Conservation (phyloP, 1,284 basidiomycete species). For the Golubevia pallescens region DNA sequence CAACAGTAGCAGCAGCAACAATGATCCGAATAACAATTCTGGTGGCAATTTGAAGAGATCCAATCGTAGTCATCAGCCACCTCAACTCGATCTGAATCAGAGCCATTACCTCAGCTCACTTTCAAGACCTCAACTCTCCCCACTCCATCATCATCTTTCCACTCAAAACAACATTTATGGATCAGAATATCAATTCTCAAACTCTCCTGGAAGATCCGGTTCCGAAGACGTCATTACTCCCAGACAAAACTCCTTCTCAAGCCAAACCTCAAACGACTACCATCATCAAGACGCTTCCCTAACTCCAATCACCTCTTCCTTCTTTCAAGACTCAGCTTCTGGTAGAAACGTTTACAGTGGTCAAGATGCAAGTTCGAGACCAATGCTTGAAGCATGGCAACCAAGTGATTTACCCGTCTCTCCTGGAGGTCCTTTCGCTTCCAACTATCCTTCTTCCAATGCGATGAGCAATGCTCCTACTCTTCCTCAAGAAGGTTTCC, state of each 20-base stretch:
- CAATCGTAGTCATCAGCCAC: too few species aligned
- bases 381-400: neutral
- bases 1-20: too few species aligned
- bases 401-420: neutral
- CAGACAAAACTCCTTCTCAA: neutral
- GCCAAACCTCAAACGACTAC: neutral
- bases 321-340: neutral
- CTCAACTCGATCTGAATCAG: too few species aligned
- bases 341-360: neutral
- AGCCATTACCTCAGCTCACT: too few species aligned
- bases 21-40: too few species aligned
- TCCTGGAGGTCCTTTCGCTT: neutral
- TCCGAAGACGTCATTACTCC: too few species aligned
- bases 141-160: too few species aligned
- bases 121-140: too few species aligned
- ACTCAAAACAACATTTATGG: too few species aligned
- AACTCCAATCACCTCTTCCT: neutral
- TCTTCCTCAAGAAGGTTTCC: neutral
- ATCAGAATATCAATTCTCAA: too few species aligned
- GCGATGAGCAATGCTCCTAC: neutral
- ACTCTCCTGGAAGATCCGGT: too few species aligned
- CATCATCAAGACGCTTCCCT: neutral
- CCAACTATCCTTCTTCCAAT: neutral
- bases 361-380: neutral
- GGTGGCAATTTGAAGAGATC: too few species aligned